Evolutionary conservation across 768 basidiomycete species (phyloP).

Genomic region (Zangia roseola): DNA sequence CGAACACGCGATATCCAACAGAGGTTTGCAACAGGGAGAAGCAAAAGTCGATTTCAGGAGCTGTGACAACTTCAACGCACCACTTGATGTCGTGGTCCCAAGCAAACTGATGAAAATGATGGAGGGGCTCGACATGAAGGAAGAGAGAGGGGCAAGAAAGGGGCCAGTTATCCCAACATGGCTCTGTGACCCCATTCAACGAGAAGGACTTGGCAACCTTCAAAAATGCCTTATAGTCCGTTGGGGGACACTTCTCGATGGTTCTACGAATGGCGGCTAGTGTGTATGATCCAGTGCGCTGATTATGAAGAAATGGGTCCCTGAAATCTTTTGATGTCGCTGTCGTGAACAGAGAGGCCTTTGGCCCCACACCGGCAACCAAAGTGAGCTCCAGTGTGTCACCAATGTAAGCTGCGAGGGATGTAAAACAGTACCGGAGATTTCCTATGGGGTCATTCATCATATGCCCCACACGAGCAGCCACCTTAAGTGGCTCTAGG

Average conservation of each 20-base stretch:
- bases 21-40: slow-evolving; percentile 37
- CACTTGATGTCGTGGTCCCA: slow-evolving; percentile 1
- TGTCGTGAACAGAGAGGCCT: too few relatives aligned
- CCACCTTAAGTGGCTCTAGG: slow-evolving; percentile 16
- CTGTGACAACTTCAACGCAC: neutral
- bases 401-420: slow-evolving; percentile 31
- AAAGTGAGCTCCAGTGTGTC: slow-evolving; percentile 33
- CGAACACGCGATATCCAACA: slow-evolving; percentile 34
- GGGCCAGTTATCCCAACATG: slow-evolving; percentile 34
- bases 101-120: neutral
- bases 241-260: neutral
- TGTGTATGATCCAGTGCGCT: slow-evolving; percentile 22
- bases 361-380: slow-evolving; percentile 21
- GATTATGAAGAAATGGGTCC: slow-evolving; percentile 26
- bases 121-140: slow-evolving; percentile 34
- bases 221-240: slow-evolving; percentile 8
- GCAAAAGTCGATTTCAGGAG: slow-evolving; percentile 35
- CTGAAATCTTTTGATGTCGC: slow-evolving; percentile 33
- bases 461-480: slow-evolving; percentile 24
- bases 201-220: neutral
- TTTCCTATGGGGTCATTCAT: slow-evolving; percentile 33
- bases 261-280: slow-evolving; percentile 11
- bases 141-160: slow-evolving; percentile 34
- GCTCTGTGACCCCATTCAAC: slow-evolving; percentile 2
- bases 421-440: slow-evolving; percentile 32